Evolutionary conservation across 106 monocot genomes (phyloP).

Genomic region (Iris macrosiphon): DNA sequence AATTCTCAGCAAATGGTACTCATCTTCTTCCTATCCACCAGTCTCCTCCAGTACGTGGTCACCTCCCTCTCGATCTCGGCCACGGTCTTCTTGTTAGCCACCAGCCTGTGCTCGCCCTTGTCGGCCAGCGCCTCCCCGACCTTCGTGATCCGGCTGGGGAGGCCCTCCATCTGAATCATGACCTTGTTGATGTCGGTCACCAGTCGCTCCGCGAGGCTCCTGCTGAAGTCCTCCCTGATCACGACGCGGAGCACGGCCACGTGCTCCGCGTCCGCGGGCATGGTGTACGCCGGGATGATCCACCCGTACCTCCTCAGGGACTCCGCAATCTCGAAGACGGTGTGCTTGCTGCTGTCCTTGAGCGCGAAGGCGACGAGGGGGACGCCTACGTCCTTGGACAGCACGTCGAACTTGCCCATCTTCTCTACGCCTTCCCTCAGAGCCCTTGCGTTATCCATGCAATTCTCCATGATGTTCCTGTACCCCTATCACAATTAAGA

Average conservation of each 20-base stretch:
- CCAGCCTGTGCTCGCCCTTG: neutral
- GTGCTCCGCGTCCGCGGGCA: conserved; percentile 64
- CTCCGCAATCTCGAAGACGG: conserved; percentile 55
- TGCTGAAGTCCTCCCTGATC: conserved; percentile 76
- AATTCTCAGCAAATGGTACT: conserved; percentile 52
- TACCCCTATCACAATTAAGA: conserved; percentile 35
- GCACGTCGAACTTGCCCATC: conserved; percentile 44
- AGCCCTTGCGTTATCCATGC: conserved; percentile 46
- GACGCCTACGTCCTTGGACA: conserved; percentile 69
- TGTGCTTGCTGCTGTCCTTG: conserved; percentile 41
- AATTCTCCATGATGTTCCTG: conserved; percentile 74
- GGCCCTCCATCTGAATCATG: conserved; percentile 34
- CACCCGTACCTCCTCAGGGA: conserved; percentile 52
- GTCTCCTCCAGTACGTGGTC: conserved; percentile 22
- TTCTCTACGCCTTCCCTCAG: conserved; percentile 44
- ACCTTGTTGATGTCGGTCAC: conserved; percentile 43
- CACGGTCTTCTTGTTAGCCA: conserved; percentile 20
- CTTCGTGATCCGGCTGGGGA: neutral
- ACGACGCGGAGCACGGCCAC: conserved; percentile 63
- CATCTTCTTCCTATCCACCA: conserved; percentile 34
- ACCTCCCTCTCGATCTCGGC: conserved; percentile 27
- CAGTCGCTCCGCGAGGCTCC: conserved; percentile 63
- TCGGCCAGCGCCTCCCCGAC: neutral
- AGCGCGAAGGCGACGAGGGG: conserved; percentile 71
- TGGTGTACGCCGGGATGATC: conserved; percentile 79